Conservation (phyloP, 2,329 filamentous ascomycete genomes). For the Botrytis sinoallii region DNA sequence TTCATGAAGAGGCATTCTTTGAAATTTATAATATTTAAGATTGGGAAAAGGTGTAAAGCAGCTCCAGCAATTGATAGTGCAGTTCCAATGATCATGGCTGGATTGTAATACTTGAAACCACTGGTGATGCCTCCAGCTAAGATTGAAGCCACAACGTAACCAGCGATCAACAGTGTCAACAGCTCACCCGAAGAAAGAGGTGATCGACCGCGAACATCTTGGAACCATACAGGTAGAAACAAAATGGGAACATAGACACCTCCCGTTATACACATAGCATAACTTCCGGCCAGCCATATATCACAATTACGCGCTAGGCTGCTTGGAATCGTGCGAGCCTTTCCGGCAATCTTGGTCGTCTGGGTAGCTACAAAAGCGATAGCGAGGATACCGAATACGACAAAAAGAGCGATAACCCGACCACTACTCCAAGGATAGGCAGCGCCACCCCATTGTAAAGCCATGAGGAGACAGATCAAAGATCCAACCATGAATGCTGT, state of each 20-base stretch:
- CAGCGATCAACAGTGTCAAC: slow-evolving; percentile 37
- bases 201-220: slow-evolving; percentile 43
- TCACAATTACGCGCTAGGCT: slow-evolving; percentile 31
- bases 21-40: too few species aligned
- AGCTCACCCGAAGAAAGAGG: slow-evolving; percentile 45
- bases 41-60: slow-evolving; percentile 14
- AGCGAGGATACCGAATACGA: slow-evolving; percentile 33
- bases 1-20: too few species aligned
- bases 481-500: slow-evolving; percentile 4
- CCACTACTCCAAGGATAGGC: slow-evolving; percentile 29
- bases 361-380: slow-evolving; percentile 35
- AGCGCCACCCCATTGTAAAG: slow-evolving; percentile 40
- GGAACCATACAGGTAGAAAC: slow-evolving; percentile 48
- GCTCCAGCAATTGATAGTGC: slow-evolving; percentile 21
- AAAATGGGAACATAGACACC: slow-evolving; percentile 29
- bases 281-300: slow-evolving; percentile 25
- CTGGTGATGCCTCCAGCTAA: slow-evolving; percentile 27
- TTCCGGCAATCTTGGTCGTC: slow-evolving; percentile 36
- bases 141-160: slow-evolving; percentile 31
- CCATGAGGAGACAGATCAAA: slow-evolving; percentile 36
- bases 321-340: slow-evolving; percentile 36
- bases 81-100: slow-evolving; percentile 24
- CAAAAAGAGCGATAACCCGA: slow-evolving; percentile 38
- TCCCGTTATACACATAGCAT: not conserved
- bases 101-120: slow-evolving; percentile 36